These are phyloP conservation scores for Fusarium sterilihyphosum DNA, from an alignment of 2,329 filamentous ascomycete species.

Conservation along the genomic window DNA sequence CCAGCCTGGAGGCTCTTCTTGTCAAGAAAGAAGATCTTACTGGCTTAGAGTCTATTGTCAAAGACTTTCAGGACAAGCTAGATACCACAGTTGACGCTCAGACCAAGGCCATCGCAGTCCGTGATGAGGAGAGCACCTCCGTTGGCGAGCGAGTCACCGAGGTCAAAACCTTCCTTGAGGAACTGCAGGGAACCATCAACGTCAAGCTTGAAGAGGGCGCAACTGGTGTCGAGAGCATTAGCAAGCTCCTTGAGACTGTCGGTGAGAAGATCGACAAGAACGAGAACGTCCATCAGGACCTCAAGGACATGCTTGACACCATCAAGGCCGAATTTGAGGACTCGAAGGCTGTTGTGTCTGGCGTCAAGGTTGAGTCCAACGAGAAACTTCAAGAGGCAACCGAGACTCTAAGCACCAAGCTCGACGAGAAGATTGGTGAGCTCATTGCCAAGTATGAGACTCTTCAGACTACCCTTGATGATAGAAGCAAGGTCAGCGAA, in stretches of 20 bases:
- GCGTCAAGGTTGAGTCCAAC: conserved; percentile 83
- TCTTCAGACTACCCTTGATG: conserved; percentile 77
- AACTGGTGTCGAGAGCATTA: conserved; percentile 76
- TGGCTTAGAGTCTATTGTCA: conserved; percentile 73
- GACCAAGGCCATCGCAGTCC: conserved; percentile 82
- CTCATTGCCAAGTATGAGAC: conserved; percentile 90
- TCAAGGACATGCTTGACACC: conserved; percentile 77
- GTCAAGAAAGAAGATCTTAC: conserved; percentile 77
- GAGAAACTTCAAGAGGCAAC: conserved; percentile 74
- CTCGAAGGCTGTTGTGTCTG: conserved; percentile 80
- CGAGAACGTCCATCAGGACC: conserved; percentile 66
- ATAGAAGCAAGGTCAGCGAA: conserved; percentile 77
- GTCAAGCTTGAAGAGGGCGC: conserved; percentile 80
- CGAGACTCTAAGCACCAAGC: conserved; percentile 63
- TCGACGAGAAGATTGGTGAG: conserved; percentile 76
- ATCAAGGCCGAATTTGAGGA: conserved; percentile 91
- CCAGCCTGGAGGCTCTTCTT: conserved; percentile 72
- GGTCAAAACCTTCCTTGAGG: conserved; percentile 79
- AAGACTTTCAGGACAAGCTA: conserved; percentile 75
- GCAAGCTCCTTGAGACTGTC: conserved; percentile 74
- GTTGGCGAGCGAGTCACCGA: conserved; percentile 82
- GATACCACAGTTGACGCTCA: conserved; percentile 77
- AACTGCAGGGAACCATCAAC: conserved; percentile 80
- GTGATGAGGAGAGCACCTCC: conserved; percentile 82
- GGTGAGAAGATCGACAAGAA: conserved; percentile 70